Evolutionary conservation across 2,329 filamentous ascomycete genomes (phyloP), one percentile per base, ranked within the genome.

Genomic region (Lasiodiplodia hormozganensis): DNA sequence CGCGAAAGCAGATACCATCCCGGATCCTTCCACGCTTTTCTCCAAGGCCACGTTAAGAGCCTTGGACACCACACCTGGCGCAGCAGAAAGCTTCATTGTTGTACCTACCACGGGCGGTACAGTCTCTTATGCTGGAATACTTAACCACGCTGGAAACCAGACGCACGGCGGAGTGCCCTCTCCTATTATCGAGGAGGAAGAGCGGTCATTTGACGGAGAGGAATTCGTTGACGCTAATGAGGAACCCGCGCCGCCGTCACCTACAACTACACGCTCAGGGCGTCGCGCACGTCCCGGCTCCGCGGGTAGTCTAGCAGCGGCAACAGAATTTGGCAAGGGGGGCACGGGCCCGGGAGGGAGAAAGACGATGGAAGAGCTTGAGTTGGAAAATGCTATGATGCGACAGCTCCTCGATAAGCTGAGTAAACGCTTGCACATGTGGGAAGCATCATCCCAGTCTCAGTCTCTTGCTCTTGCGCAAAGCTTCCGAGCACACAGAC

Each of bases 101-200:
- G 96, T 99, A 1, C 96, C 95, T 4, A 92, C 92, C 0, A 93
- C 92, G 21, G 95, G 96, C 5, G 94, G 95, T 71, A 97, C 94
- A 2, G 91, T 94, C 70, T 96, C 94, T 0, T 99, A 98, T 76
- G 94, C 96, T 54, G 94, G 92, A 70, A 97, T 99, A 65, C 83
- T 97, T 23, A 62, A 58, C 14, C 64, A 67, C 81, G 8, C 80
- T 83, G 67, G 53, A 67, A 73, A 78, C 69, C 70, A 79, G 75
- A 75, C 73, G 51, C 74, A 73, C 69, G 70, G 72, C 6, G 69
- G 74, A 66, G 79, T 62, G 2, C 75, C 68, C 71, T 75, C 76
- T 57, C 80, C 75, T 56, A 81, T 78, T 49, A 83, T 84, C 69
- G 82, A 75, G 2, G 71, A 86, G 2, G 87, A 89, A n/a, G 87